Percentiles rank a stretch among this genome's conserved stretches.
These are phyloP conservation scores for Alternaria brassicae DNA, from an alignment of 2,329 filamentous ascomycete species.

Conservation along the genomic window DNA sequence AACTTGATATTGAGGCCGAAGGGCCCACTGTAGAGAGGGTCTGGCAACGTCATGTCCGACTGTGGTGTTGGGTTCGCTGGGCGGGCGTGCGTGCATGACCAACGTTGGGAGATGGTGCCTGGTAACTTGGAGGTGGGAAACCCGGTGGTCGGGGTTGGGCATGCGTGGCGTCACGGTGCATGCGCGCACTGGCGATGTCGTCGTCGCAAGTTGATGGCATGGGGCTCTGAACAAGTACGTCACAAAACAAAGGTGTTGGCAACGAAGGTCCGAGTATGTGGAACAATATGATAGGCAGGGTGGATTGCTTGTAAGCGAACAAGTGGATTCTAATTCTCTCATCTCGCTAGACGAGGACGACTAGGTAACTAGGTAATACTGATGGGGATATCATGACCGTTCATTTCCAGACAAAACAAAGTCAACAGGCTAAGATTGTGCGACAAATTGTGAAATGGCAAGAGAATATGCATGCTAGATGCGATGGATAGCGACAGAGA, in stretches of 20 bases:
- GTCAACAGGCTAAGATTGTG: neutral
- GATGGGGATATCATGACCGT: slow-evolving; percentile 4
- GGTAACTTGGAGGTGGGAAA: neutral
- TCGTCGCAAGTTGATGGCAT: slow-evolving; percentile 1
- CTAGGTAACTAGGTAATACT: neutral
- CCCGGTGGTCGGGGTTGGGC: neutral
- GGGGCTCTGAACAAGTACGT: neutral
- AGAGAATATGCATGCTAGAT: slow-evolving; percentile 23
- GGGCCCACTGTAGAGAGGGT: slow-evolving; percentile 3
- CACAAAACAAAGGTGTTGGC: neutral
- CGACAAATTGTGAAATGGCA: neutral
- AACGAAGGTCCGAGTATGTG: neutral
- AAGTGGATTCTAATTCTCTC: neutral
- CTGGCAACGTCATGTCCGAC: neutral
- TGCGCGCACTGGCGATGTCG: neutral
- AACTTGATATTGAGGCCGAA: neutral
- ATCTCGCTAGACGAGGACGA: neutral
- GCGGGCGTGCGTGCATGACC: neutral
- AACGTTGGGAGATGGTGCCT: neutral
- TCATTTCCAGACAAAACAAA: slow-evolving; percentile 4
- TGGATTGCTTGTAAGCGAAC: neutral
- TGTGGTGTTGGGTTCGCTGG: neutral
- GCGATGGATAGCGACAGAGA: slow-evolving; percentile 25
- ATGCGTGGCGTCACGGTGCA: neutral
- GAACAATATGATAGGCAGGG: neutral